A percentile compares a stretch with the other conserved stretches of the same genome.
Conservation (phyloP, 2,329 filamentous ascomycete species). For the Apiospora aurea region DNA sequence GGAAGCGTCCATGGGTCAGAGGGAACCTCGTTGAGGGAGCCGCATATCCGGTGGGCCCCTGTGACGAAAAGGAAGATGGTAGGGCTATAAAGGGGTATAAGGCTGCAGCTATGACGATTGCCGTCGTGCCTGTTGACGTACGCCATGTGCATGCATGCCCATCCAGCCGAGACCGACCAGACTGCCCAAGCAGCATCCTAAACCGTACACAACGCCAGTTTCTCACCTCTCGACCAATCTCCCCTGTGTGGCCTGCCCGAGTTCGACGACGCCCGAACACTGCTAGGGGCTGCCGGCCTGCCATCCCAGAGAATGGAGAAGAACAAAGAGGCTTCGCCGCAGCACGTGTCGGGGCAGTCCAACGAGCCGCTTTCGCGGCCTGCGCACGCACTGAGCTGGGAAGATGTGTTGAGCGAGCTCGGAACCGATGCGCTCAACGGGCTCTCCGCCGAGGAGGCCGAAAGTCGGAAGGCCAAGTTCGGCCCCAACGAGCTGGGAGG, state of each 20-base stretch:
- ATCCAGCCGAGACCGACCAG: background rate
- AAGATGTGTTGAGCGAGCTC: slow-evolving; percentile 58
- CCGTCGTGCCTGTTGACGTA: background rate
- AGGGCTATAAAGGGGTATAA: background rate
- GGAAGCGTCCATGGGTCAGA: background rate
- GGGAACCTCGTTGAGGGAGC: background rate
- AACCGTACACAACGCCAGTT: background rate
- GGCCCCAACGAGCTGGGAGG: slow-evolving; percentile 67
- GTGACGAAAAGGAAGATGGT: background rate
- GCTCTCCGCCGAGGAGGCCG: slow-evolving; percentile 57
- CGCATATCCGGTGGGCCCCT: background rate
- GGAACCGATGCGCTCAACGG: slow-evolving; percentile 61
- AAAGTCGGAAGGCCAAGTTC: slow-evolving; percentile 59
- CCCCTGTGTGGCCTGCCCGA: background rate
- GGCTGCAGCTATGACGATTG: no score
- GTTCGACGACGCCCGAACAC: background rate
- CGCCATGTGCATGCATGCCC: background rate
- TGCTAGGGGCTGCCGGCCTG: background rate
- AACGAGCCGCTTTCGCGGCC: slow-evolving; percentile 56
- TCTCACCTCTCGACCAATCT: background rate
- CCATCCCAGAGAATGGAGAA: background rate
- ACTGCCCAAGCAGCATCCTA: background rate
- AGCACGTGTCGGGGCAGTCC: slow-evolving; percentile 24
- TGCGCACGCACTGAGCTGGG: slow-evolving; percentile 60
- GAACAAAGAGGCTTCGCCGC: background rate